Evolutionary conservation across 371 early-diverging fungal species (phyloP).

Genomic region (Mortierella sp.): DNA sequence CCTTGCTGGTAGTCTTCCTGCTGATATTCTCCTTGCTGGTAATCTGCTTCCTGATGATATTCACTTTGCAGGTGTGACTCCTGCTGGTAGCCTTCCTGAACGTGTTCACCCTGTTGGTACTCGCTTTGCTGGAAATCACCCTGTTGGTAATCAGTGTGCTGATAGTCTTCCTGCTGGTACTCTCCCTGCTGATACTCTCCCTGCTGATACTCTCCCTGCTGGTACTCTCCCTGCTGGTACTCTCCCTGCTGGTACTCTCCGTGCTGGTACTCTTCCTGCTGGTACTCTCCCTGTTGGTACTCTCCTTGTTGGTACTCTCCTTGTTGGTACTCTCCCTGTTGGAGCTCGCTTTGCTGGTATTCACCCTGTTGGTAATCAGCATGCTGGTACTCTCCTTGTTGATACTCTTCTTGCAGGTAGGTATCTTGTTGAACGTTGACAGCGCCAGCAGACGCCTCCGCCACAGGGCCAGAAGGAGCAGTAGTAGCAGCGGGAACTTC

Average conservation of each 20-base stretch:
- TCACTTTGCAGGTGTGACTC: constrained; percentile 16
- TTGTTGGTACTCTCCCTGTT: constrained; percentile 20
- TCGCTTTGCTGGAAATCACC: background rate
- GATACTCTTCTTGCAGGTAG: background rate
- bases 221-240: constrained; percentile 9
- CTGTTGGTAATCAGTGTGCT: constrained; percentile 24
- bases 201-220: constrained; percentile 23
- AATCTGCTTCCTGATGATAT: constrained; percentile 9
- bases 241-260: constrained; percentile 34
- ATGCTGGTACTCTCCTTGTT: background rate
- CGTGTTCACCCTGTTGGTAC: constrained; percentile 6
- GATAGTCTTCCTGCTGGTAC: constrained; percentile 19
- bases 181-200: constrained; percentile 18
- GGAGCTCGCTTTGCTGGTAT: constrained; percentile 11
- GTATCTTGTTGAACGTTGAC: constrained; percentile 1
- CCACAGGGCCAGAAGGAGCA: background rate
- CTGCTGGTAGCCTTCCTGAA: constrained; percentile 12
- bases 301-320: constrained; percentile 14
- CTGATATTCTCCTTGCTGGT: constrained; percentile 30
- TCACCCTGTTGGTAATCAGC: constrained; percentile 8
- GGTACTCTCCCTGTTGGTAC: constrained; percentile 28
- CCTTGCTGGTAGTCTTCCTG: constrained; percentile 19
- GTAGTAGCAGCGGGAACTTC: background rate
- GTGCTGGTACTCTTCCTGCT: constrained; percentile 21
- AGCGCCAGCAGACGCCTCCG: background rate